Base-by-base conservation (phyloP, 768 basidiomycete genomes). In the Pilatotrama ljubarskyi region DNA sequence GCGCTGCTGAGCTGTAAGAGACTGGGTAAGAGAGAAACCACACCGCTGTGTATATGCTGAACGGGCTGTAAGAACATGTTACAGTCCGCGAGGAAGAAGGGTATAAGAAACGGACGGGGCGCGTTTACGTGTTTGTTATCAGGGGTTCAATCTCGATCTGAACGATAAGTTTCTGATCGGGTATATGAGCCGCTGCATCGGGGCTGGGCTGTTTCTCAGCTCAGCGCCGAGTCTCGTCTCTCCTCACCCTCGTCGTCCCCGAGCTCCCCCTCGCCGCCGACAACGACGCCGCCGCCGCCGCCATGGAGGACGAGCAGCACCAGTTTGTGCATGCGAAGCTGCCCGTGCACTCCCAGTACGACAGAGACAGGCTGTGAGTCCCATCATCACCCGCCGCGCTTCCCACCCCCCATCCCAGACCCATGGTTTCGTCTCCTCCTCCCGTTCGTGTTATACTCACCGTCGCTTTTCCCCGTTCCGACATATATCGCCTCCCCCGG, bases 341-440 rank as follows among this genome's bases (percentile, higher is more conserved):
- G 9, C 66, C 66, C 17, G 63, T 67, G 42, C 63, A 63, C 53
- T 61, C 66, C 29, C 66, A 64, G 41, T 66, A 69, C 44, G 76
- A 77, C 59, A 69, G 75, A 58, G 75, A 77, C 61, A 74, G 74
- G 59, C 68, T 77, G 76, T 77, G 66, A 71, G 72, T 71, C 25
- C 54, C 54, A 58, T 59, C 53, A 48, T 35, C 51, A 5, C n/a
- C 50, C 55, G 18, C 51, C 58, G 46, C 50, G 46, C 51, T 55
- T 55, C 58, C 64, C 55, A 64, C 59, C 48, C 25, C 59, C 54
- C 64, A 50, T 36, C 56, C 63, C 63, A 59, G 46, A 42, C 24
- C 63, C 63, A 61, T 58, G 63, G 64, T 48, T 42, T 47, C 60
- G 59, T 66, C 55, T 49, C 65, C 52, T 41, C 48, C 53, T 42